A percentile compares a stretch with the other conserved stretches of the same genome.
These are phyloP conservation scores for Tricholoma saponaceum DNA, from an alignment of 768 basidiomycete species.

Conservation along the genomic window DNA sequence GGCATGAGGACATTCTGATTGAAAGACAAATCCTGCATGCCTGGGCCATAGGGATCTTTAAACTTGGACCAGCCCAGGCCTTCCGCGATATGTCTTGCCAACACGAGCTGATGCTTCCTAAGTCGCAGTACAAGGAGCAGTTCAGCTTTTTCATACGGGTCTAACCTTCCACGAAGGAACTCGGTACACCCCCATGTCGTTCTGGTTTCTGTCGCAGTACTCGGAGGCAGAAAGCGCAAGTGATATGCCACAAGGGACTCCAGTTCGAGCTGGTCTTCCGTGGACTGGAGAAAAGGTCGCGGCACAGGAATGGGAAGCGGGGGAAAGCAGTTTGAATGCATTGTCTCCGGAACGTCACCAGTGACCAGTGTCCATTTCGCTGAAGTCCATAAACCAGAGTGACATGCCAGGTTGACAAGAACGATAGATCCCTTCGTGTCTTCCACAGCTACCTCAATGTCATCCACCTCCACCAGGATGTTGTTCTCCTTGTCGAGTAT, in stretches of 20 bases:
- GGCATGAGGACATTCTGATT: neutral
- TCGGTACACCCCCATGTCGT: neutral
- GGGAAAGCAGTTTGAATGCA: neutral
- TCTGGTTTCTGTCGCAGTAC: neutral
- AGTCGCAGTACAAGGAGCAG: neutral
- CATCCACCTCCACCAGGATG: neutral
- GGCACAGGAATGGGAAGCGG: neutral
- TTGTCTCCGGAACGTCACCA: neutral
- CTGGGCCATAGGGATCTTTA: neutral
- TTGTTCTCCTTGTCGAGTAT: neutral
- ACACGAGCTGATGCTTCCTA: neutral
- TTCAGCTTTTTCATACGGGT: neutral
- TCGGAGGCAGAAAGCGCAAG: neutral
- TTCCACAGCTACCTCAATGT: neutral
- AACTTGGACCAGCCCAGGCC: neutral
- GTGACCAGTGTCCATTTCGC: neutral
- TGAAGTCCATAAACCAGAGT: neutral
- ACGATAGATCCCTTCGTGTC: neutral
- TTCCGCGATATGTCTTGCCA: neutral
- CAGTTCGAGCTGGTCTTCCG: neutral
- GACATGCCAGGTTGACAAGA: neutral
- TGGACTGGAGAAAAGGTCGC: neutral
- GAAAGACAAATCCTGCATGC: neutral
- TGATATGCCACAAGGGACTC: neutral
- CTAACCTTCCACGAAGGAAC: neutral